Evolutionary conservation across 2,329 filamentous ascomycete genomes (phyloP).

Genomic region (Monosporascus sp.): DNA sequence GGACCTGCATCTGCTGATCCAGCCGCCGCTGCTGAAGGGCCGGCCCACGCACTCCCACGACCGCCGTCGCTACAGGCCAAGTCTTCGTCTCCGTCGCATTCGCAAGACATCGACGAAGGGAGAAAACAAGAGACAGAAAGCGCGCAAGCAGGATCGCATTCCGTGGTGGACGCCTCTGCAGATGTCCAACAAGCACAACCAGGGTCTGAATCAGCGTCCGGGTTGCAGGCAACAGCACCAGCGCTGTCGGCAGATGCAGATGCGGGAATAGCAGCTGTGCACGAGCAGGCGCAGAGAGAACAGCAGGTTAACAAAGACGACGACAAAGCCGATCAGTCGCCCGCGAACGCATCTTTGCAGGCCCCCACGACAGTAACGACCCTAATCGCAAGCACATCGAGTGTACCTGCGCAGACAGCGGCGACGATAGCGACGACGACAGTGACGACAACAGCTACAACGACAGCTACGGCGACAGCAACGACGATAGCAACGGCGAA

Average conservation of each 20-base stretch:
- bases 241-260: conserved; percentile 19
- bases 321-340: conserved; percentile 5
- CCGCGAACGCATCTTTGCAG: neutral
- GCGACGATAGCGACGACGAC: neutral
- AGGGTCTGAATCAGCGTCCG: conserved; percentile 14
- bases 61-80: conserved; percentile 6
- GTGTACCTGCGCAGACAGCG: neutral
- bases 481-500: neutral
- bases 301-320: conserved; percentile 11
- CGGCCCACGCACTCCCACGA: conserved; percentile 24
- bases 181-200: conserved; percentile 15
- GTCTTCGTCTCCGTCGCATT: conserved; percentile 14
- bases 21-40: conserved; percentile 27
- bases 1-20: conserved; percentile 22
- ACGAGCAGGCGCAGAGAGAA: conserved; percentile 21
- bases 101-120: conserved; percentile 20
- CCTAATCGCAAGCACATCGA: neutral
- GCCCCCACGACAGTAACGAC: neutral
- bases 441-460: neutral
- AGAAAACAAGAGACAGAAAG: conserved; percentile 21
- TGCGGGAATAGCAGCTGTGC: conserved; percentile 16
- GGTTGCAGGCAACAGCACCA: conserved; percentile 10
- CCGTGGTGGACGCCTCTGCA: conserved; percentile 14
- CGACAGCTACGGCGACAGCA: neutral
- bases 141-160: conserved; percentile 16